Evolutionary conservation across 2,329 filamentous ascomycete species (phyloP).

Genomic region (Pyrenochaeta sp.): DNA sequence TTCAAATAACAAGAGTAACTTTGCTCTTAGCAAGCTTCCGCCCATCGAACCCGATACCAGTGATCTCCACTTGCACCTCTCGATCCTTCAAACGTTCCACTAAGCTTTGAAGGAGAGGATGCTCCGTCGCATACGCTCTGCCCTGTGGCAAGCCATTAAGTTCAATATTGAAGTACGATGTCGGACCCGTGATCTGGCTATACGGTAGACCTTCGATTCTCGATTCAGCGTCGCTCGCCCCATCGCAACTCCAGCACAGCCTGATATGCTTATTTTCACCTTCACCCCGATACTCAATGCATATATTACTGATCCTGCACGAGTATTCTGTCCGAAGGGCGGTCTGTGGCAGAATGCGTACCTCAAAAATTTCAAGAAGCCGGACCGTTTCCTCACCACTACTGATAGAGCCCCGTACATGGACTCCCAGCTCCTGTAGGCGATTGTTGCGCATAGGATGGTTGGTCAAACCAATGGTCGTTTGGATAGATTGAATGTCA

Average conservation of each 20-base stretch:
- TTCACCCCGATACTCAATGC: slow-evolving; percentile 19
- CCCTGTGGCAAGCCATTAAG: slow-evolving; percentile 31
- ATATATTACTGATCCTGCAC: slow-evolving; percentile 20
- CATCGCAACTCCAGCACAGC: slow-evolving; percentile 34
- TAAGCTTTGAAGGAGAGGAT: slow-evolving; percentile 22
- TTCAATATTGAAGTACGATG: slow-evolving; percentile 41
- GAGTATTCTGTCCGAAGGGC: not conserved
- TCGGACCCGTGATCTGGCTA: slow-evolving; percentile 47
- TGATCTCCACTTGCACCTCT: slow-evolving; percentile 22
- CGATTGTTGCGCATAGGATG: not conserved
- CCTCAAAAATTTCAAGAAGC: slow-evolving; percentile 20
- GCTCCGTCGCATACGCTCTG: slow-evolving; percentile 43
- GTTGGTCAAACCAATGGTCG: not conserved
- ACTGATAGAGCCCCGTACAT: slow-evolving; percentile 11
- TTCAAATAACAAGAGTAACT: not conserved
- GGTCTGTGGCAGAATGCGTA: slow-evolving; percentile 25
- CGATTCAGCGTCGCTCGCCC: not conserved
- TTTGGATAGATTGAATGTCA: not conserved
- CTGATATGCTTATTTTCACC: slow-evolving; percentile 31
- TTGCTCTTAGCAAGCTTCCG: slow-evolving; percentile 16
- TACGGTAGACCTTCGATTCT: slow-evolving; percentile 27
- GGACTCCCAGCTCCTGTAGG: slow-evolving; percentile 38
- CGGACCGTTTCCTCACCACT: slow-evolving; percentile 1
- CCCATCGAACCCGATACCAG: slow-evolving; percentile 44
- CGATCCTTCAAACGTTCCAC: slow-evolving; percentile 14